These are phyloP conservation scores for Lumnitzera racemosa DNA, from an alignment of 345 rosid species.

Conservation along the genomic window DNA sequence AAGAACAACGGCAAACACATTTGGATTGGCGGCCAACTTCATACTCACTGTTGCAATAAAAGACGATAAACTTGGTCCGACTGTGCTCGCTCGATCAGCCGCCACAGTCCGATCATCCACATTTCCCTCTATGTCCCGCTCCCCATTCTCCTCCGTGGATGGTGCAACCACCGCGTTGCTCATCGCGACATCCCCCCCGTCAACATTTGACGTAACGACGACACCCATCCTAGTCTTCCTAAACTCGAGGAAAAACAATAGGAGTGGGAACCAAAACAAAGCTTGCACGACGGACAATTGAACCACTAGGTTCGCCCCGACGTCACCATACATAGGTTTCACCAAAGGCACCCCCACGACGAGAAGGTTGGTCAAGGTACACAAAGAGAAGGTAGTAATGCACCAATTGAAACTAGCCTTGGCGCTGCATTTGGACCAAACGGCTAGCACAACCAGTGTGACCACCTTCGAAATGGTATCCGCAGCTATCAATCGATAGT, in stretches of 20 bases:
- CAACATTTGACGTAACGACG: not conserved
- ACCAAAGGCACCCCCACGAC: conserved; percentile 77
- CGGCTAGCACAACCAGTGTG: conserved; percentile 42
- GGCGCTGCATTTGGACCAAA: conserved; percentile 59
- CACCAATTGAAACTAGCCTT: conserved; percentile 77
- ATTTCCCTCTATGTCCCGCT: not conserved
- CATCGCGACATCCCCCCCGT: not conserved
- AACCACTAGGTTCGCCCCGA: conserved; percentile 68
- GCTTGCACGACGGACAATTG: conserved; percentile 72
- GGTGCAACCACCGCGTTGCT: not conserved
- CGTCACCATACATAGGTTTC: conserved; percentile 68
- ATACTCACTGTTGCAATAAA: conserved; percentile 34
- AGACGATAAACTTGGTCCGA: conserved; percentile 20
- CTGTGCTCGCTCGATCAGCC: too few relatives aligned
- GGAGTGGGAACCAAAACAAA: conserved; percentile 62
- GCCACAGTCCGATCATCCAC: not conserved
- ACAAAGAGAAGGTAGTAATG: conserved; percentile 71
- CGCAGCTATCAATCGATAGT: conserved; percentile 50
- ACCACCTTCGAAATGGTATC: conserved; percentile 68
- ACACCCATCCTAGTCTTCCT: conserved; percentile 23
- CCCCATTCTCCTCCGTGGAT: not conserved
- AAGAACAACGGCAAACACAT: conserved; percentile 28
- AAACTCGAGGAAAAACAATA: conserved; percentile 60
- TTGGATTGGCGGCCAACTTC: conserved; percentile 38
- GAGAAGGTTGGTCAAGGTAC: conserved; percentile 63